Evolutionary conservation across 805 yeast genomes (phyloP), one percentile per base, ranked within the genome.

Genomic region (Ogataea polymorpha): DNA sequence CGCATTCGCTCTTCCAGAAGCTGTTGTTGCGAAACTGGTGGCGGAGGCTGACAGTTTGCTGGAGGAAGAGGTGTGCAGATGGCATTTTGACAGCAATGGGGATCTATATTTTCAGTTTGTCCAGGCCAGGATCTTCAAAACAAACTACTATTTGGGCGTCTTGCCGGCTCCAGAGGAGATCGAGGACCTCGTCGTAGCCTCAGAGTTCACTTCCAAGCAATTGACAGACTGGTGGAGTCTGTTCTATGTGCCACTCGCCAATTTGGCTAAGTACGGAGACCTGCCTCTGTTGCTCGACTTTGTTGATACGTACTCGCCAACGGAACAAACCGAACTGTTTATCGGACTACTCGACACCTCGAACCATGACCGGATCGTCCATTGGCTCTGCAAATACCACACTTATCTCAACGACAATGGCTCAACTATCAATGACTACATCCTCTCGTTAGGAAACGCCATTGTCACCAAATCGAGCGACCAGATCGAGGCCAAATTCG

Each of bases 271-370:
- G 3, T 23, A 24, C 24, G 26, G 44, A 2, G 20, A 41, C 14
- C 25, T 47, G 2, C 53, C 57, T 3, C 32, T 48, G 15, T 41
- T 60, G 13, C 16, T 46, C 11, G 59, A 57, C 11, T 54, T 59
- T 43, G 51, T 52, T 9, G 37, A 37, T 5, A 30, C 41, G 4
- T 25, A 53, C 24, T 23, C 46, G 1, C 13, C 45, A 10, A 33
- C 25, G 6, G 65, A 59, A 2, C 51, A 50, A 32, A 35, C 59
- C 2, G 43, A 42, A 5, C 18, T 48, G 8, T 48, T 59, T 6
- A 34, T 57, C 45, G 23, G 40, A n/a, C 14, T 39, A 2, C 36
- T 49, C 1, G 26, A 45, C 2, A 31, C 40, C 3, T 25, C 44
- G 3, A 23, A 35, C 4, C 14, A 12, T 23, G 35, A 32, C 12